A percentile compares a stretch with the other conserved stretches of the same genome.
These are phyloP conservation scores for Flaveria ramosissima DNA, from an alignment of 129 eudicot species.

Conservation along the genomic window DNA sequence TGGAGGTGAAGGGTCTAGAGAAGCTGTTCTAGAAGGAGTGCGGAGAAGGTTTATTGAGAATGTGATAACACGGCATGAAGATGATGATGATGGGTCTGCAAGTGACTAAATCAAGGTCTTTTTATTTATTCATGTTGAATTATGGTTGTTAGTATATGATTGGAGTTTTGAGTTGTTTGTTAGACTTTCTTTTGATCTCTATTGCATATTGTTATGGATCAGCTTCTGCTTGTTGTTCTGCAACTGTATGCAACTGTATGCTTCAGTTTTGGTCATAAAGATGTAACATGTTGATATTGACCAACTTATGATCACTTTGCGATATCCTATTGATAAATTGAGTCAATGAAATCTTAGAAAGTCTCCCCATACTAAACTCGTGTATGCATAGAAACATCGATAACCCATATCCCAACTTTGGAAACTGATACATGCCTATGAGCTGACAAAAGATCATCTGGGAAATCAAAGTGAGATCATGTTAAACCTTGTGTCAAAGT, in stretches of 20 bases:
- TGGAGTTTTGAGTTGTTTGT: neutral
- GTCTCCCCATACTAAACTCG: too few species aligned
- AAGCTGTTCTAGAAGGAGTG: conserved; percentile 72
- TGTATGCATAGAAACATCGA: too few species aligned
- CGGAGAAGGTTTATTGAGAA: conserved; percentile 80
- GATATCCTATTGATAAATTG: too few species aligned
- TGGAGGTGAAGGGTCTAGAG: conserved; percentile 67
- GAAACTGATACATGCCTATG: too few species aligned
- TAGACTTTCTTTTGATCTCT: neutral
- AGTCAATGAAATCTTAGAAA: too few species aligned
- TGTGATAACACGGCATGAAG: conserved; percentile 67
- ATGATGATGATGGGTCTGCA: conserved; percentile 71
- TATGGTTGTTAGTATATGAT: neutral
- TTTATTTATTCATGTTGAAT: conserved; percentile 6
- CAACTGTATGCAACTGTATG: neutral
- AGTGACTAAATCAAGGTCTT: conserved; percentile 51
- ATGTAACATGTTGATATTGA: too few species aligned
- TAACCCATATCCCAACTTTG: too few species aligned
- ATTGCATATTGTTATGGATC: neutral
- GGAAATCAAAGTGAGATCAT: too few species aligned
- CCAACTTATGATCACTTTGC: too few species aligned
- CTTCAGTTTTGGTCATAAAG: neutral
- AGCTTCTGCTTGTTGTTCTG: neutral
- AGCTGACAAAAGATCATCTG: too few species aligned
- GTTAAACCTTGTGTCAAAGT: too few species aligned